Percentiles rank a stretch among this genome's conserved stretches.
These are phyloP conservation scores for Marasmius fiardii DNA, from an alignment of 1,284 basidiomycete genomes.

Conservation along the genomic window DNA sequence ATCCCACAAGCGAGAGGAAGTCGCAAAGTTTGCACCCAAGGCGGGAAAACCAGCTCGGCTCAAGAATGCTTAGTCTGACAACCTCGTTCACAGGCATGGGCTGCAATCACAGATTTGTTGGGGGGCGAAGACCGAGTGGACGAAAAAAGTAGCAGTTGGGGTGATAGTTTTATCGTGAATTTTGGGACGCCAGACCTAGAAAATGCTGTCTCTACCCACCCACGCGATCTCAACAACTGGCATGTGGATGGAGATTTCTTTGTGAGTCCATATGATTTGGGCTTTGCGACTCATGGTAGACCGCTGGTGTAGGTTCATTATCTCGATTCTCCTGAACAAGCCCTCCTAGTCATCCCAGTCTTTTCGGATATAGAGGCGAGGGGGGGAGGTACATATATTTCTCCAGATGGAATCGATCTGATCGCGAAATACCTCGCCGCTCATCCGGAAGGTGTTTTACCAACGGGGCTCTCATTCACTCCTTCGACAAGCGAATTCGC, in stretches of 20 bases:
- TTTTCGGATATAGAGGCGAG: conserved; percentile 49
- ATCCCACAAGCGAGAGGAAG: conserved; percentile 39
- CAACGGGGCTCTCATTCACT: conserved; percentile 41
- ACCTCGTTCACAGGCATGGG: conserved; percentile 44
- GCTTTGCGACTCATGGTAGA: neutral
- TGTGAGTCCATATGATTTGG: conserved; percentile 23
- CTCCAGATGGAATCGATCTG: conserved; percentile 47
- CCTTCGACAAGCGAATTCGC: conserved; percentile 37
- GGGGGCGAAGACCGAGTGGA: conserved; percentile 57
- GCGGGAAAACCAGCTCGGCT: conserved; percentile 22
- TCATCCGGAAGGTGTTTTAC: conserved; percentile 54
- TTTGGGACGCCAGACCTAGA: conserved; percentile 45
- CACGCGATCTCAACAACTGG: conserved; percentile 53
- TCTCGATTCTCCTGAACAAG: conserved; percentile 62
- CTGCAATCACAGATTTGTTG: conserved; percentile 53
- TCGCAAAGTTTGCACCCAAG: conserved; percentile 51
- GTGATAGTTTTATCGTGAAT: conserved; percentile 60
- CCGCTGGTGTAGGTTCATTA: conserved; percentile 41
- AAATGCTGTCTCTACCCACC: conserved; percentile 28
- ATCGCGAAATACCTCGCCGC: conserved; percentile 51
- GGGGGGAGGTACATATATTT: conserved; percentile 57
- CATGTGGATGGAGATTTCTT: conserved; percentile 67
- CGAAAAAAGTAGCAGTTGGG: conserved; percentile 43
- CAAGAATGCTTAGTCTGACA: neutral
- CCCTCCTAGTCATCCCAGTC: conserved; percentile 55